A percentile compares a stretch with the other conserved stretches of the same genome.
These are phyloP conservation scores for Cystofilobasidium ferigula DNA, from an alignment of 768 basidiomycete species.

Conservation along the genomic window DNA sequence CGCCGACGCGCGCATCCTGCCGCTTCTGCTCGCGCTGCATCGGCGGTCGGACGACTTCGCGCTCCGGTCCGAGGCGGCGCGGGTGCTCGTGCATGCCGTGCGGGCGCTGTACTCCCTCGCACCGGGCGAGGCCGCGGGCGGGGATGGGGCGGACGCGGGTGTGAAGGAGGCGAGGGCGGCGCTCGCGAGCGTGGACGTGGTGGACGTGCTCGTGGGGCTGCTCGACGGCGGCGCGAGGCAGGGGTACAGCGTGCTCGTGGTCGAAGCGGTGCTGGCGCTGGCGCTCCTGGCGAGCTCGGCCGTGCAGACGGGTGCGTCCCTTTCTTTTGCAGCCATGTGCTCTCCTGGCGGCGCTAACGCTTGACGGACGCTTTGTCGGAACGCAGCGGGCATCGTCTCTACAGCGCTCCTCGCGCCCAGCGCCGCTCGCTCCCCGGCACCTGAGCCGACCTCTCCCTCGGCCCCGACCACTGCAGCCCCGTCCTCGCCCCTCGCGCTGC, in stretches of 20 bases:
- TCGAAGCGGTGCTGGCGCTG: slow-evolving; percentile 76
- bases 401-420: background rate
- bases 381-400: slow-evolving; percentile 4
- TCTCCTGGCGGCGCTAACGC: too few species aligned
- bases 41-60: slow-evolving; percentile 68
- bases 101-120: slow-evolving; percentile 56
- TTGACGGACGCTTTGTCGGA: too few species aligned
- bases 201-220: slow-evolving; percentile 56
- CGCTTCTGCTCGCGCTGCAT: slow-evolving; percentile 60
- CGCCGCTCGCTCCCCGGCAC: background rate
- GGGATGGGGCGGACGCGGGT: background rate
- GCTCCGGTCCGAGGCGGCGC: slow-evolving; percentile 78
- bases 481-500: background rate
- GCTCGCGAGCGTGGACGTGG: slow-evolving; percentile 49
- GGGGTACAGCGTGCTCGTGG: slow-evolving; percentile 72
- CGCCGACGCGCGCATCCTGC: slow-evolving; percentile 31
- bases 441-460: background rate
- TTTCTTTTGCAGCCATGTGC: background rate
- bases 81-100: slow-evolving; percentile 74
- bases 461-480: background rate
- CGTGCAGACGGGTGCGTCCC: slow-evolving; percentile 35
- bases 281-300: slow-evolving; percentile 60
- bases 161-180: slow-evolving; percentile 35
- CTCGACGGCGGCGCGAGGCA: slow-evolving; percentile 52
- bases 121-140: background rate